A percentile compares a stretch with the other conserved stretches of the same genome.
phyloP scores from a whole-genome alignment of 225 moss, liverwort and hornwort species.

The Bryoerythrophyllum caledonicum region DNA sequence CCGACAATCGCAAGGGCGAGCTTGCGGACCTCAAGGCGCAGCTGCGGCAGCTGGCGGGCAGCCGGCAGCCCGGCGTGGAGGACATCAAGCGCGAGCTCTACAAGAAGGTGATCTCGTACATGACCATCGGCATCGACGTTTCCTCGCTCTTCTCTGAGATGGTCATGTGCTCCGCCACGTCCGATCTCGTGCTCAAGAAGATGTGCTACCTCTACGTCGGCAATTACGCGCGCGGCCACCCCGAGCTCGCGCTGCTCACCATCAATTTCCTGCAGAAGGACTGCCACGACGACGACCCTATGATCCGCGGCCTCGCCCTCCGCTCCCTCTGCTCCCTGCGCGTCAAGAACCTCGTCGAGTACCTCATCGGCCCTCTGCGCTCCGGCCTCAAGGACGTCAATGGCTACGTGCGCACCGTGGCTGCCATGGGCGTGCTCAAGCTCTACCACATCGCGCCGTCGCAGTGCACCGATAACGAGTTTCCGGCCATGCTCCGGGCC shows the following conservation, averaged over 20 bases:
- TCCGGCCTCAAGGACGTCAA: conserved; percentile 87
- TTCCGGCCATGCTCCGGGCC: conserved; percentile 69
- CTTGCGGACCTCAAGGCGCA: conserved; percentile 89
- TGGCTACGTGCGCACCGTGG: conserved; percentile 92
- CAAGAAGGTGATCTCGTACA: conserved; percentile 95
- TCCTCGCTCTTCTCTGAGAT: conserved; percentile 95
- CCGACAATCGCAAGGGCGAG: conserved; percentile 93
- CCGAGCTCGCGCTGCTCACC: conserved; percentile 96
- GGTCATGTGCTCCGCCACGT: conserved; percentile 99
- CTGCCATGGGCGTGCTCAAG: conserved; percentile 94
- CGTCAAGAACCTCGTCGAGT: conserved; percentile 92
- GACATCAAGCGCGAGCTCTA: conserved; percentile 92
- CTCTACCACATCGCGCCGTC: conserved; percentile 89
- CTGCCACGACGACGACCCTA: conserved; percentile 95
- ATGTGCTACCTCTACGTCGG: conserved; percentile 99
- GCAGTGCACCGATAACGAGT: conserved; percentile 86
- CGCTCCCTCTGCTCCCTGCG: conserved; percentile 89
- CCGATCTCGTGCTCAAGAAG: conserved; percentile 92
- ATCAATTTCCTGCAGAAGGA: conserved; percentile 99
- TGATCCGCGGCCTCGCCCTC: conserved; percentile 93
- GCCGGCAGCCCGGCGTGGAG: conserved; percentile 87
- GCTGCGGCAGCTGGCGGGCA: conserved; percentile 93
- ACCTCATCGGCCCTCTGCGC: conserved; percentile 80
- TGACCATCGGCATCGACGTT: conserved; percentile 97
- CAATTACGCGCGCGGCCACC: conserved; percentile 93